These are phyloP conservation scores for Chrysanthemum lavandulifolium DNA, from an alignment of 129 eudicot species.

Conservation along the genomic window DNA sequence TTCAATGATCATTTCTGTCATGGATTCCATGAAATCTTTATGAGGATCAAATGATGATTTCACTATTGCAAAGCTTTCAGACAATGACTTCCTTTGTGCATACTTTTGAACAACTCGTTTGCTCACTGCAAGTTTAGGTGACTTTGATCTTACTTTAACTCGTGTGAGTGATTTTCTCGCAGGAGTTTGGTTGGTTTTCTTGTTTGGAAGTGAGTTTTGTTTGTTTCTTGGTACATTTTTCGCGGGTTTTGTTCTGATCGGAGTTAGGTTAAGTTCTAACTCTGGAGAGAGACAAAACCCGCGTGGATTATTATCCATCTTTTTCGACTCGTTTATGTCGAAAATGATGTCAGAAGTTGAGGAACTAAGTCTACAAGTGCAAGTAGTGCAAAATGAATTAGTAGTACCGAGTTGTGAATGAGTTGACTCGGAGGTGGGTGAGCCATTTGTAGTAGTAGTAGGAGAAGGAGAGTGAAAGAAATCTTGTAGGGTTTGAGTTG, in stretches of 20 bases:
- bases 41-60: constrained; percentile 64
- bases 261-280: constrained; percentile 41
- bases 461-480: constrained; percentile 40
- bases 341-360: constrained; percentile 51
- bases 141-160: constrained; percentile 45
- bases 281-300: constrained; percentile 34
- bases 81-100: constrained; percentile 24
- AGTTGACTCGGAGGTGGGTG: constrained; percentile 47
- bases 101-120: constrained; percentile 22
- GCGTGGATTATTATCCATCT: neutral
- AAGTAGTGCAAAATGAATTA: constrained; percentile 38
- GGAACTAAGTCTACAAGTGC: constrained; percentile 44
- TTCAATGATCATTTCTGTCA: constrained; percentile 72
- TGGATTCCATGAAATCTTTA: constrained; percentile 62
- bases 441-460: neutral
- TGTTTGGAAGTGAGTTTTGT: constrained; percentile 17
- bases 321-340: constrained; percentile 35
- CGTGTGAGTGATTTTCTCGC: constrained; percentile 45
- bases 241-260: constrained; percentile 47
- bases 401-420: constrained; percentile 26
- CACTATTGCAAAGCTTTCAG: constrained; percentile 59
- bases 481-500: constrained; percentile 29
- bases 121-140: constrained; percentile 43
- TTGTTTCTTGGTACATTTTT: constrained; percentile 21
- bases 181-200: constrained; percentile 30